Base-by-base conservation (phyloP, 192 early-diverging fungal species). In the Umbelopsis sp. region DNA sequence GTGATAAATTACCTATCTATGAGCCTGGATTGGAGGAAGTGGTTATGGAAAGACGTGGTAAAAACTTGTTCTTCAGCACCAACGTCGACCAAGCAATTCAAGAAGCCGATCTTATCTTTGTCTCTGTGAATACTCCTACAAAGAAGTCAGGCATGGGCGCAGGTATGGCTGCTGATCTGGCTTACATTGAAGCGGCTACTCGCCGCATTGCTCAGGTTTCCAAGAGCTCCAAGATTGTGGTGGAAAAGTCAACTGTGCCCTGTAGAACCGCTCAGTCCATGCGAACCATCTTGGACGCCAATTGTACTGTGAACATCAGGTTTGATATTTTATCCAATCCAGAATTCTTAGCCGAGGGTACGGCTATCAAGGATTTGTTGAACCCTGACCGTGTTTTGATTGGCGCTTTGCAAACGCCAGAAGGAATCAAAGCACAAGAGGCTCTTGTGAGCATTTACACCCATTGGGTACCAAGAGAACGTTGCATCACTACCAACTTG, bases 241-340 rank as follows among this genome's bases (percentile, higher is more conserved):
- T 98, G 36, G 95, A 95, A 77, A 97, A 95, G 82, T 96, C 94
- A 5, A 98, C 96, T 41, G 96, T 97, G 14, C 96, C 96, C 29
- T 97, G 96, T 80, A 84, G 93, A 47, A 96, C 96, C 32, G 93
- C 95, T 21, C 86, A 94, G 65, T 82, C 84, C 73, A 92, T 97
- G 85, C 86, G 91, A 56, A 86, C 87, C 38, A 95, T 94, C 29
- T 84, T 96, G 11, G 90, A 91, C 45, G 87, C 93, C 59, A 95
- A 94, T 76, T 85, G 81, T 9, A 83, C 70, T 24, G 75, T 80
- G 14, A 83, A 84, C 43, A 88, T 95, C 32, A 80, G 80, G 20
- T 96, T 97, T 74, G 88, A 91, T 68, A 94, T 97, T 53, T 86
- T 97, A 50, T 94, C 95, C 20, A 97, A 97, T 80, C 96, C 96